Evolutionary conservation across 768 basidiomycete species (phyloP).

Genomic region (Boletus patriciae): DNA sequence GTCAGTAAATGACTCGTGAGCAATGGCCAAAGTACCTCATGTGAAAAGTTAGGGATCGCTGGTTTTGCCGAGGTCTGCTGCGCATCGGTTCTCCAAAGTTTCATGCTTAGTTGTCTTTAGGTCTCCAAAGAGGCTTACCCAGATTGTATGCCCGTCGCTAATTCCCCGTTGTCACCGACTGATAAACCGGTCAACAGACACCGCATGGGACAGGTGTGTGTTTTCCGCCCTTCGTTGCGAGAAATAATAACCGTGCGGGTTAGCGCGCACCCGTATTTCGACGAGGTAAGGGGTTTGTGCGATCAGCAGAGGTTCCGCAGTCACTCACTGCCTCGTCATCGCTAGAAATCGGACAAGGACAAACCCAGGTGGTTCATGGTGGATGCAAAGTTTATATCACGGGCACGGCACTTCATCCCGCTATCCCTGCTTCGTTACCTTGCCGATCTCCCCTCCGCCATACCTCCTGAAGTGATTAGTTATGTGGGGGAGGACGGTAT

Average conservation of each 20-base stretch:
- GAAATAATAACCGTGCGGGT: slow-evolving; percentile 9
- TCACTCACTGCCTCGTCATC: background rate
- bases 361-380: slow-evolving; percentile 95
- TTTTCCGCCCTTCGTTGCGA: background rate
- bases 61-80: slow-evolving; percentile 74
- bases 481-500: slow-evolving; percentile 68
- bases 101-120: slow-evolving; percentile 34
- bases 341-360: slow-evolving; percentile 72
- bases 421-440: slow-evolving; percentile 71
- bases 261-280: slow-evolving; percentile 78
- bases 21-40: slow-evolving; percentile 6
- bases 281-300: slow-evolving; percentile 48
- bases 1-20: slow-evolving; percentile 37
- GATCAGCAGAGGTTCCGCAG: background rate
- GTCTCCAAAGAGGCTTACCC: slow-evolving; percentile 86
- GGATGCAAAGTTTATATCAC: slow-evolving; percentile 64
- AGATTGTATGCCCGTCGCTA: slow-evolving; percentile 59
- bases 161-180: slow-evolving; percentile 6
- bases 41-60: slow-evolving; percentile 56
- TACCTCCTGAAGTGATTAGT: slow-evolving; percentile 52
- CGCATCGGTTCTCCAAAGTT: background rate
- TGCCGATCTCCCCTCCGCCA: slow-evolving; percentile 39
- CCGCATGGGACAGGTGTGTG: slow-evolving; percentile 84
- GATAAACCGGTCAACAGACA: slow-evolving; percentile 49
- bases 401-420: slow-evolving; percentile 73